Evolutionary conservation across 768 basidiomycete genomes (phyloP).

Genomic region (Lepiota brunneoincarnata): DNA sequence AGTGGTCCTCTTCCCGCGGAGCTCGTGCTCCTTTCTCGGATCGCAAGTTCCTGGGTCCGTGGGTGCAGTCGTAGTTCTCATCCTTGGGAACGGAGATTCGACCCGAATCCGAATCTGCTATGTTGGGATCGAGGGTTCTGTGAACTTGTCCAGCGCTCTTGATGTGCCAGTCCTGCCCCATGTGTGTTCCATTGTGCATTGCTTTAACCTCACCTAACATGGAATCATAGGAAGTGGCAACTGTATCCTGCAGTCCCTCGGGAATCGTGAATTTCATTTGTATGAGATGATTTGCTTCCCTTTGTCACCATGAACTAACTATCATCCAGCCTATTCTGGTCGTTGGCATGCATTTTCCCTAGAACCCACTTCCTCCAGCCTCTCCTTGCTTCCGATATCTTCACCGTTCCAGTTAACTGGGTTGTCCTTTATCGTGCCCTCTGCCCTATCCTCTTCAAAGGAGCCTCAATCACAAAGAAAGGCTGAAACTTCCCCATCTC

Average conservation of each 20-base stretch:
- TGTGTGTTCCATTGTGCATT: constrained; percentile 18
- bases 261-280: constrained; percentile 52
- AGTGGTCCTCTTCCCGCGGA: constrained; percentile 18
- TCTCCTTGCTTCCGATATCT: constrained; percentile 23
- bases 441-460: constrained; percentile 19
- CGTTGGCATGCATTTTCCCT: constrained; percentile 6
- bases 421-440: constrained; percentile 24
- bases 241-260: constrained; percentile 41
- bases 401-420: constrained; percentile 29
- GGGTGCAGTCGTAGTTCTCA: neutral
- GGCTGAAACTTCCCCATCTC: constrained; percentile 25
- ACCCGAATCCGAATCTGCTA: constrained; percentile 27
- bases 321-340: constrained; percentile 27
- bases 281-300: constrained; percentile 24
- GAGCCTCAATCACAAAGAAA: constrained; percentile 19
- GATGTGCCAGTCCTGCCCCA: constrained; percentile 28
- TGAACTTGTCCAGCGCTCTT: constrained; percentile 26
- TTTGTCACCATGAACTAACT: neutral
- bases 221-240: constrained; percentile 30
- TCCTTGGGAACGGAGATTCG: neutral
- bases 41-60: neutral
- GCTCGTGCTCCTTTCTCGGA: constrained; percentile 12
- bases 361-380: constrained; percentile 14
- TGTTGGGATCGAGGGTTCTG: constrained; percentile 29
- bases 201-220: constrained; percentile 8